Percentiles rank a stretch among this genome's conserved stretches.
These are phyloP conservation scores for Blastobotrys americana DNA, from an alignment of 805 yeast species.

Conservation along the genomic window DNA sequence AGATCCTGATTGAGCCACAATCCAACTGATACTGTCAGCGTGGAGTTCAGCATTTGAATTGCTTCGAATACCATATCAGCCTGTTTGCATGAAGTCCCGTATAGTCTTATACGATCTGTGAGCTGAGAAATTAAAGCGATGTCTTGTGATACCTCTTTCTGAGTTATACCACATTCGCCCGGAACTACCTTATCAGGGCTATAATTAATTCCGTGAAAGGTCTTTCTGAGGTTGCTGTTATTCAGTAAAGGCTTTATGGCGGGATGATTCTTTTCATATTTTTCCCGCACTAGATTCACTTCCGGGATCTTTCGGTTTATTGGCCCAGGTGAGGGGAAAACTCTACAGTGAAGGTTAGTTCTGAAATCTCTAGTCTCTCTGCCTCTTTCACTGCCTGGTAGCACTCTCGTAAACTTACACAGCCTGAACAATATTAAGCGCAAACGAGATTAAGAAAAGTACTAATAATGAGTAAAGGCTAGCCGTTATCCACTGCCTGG, in stretches of 20 bases:
- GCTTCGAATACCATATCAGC: constrained; percentile 46
- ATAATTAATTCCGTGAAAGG: constrained; percentile 54
- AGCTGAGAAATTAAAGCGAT: constrained; percentile 50
- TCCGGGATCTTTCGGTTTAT: not conserved
- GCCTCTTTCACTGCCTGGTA: not conserved
- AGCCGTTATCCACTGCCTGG: not conserved
- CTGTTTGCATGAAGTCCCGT: constrained; percentile 59
- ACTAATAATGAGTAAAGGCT: not conserved
- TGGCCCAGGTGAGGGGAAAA: not conserved
- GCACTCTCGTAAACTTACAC: not conserved
- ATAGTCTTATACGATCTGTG: constrained; percentile 50
- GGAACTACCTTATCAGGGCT: constrained; percentile 45
- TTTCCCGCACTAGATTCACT: not conserved
- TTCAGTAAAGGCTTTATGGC: constrained; percentile 36
- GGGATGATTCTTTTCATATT: constrained; percentile 5
- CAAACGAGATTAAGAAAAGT: not conserved
- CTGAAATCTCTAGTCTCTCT: not conserved
- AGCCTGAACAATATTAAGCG: constrained; percentile 4
- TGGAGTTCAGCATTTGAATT: constrained; percentile 41
- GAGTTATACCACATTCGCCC: constrained; percentile 47
- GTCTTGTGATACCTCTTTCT: constrained; percentile 47
- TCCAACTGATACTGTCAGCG: constrained; percentile 54
- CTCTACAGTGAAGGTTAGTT: not conserved
- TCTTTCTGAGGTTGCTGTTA: constrained; percentile 28
- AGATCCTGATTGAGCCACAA: constrained; percentile 52